Evolutionary conservation across 352 stramenopile species (phyloP), one percentile per base, ranked within the genome.

Genomic region (Phytophthora constricta): DNA sequence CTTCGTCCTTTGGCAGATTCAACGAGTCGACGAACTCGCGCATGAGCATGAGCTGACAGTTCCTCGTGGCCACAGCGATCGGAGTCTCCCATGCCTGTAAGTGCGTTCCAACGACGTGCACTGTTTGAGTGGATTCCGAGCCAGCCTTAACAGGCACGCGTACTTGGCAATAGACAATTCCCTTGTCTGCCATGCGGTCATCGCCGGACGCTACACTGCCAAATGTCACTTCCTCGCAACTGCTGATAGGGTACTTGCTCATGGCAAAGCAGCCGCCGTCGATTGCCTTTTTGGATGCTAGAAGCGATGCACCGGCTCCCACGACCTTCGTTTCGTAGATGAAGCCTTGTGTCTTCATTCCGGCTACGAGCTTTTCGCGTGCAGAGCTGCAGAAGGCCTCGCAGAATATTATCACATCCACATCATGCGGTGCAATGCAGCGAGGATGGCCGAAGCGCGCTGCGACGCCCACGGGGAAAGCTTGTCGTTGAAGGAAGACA

Each of bases 331-430:
- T 92, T 65, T 90, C 82, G 62, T 81, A 92, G 10, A 91, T 59
- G 37, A 86, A 90, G 0, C 84, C 84, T 10, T 86, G 72, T 13
- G 71, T 72, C 49, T 91, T 90, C 84, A 92, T 90, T 9, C 80
- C 80, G 7, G 74, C 68, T 10, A 86, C 63, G n/a, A 92, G 64
- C 5, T 82, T 61, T 26, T 82, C 76, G 1, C 79, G 77, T 5
- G 78, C 58, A 17, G 60, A 72, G 8, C 61, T 64, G 54, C 80
- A 86, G 57, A 92, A 92, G 8, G 82, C 81, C 46, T 92, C 84
- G 45, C 82, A 91, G 25, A 92, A 92, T n/a, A 92, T 65, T 17
- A 92, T 77, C 2, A 90, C 73, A 52, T 92, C 84, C 0, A 83
- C 58, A 42, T 84, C 52, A 1, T 86, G 46, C 3, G 64, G 31